Base-by-base conservation (phyloP, 108 stramenopile species). In the Chaetoceros tenuissimus region DNA sequence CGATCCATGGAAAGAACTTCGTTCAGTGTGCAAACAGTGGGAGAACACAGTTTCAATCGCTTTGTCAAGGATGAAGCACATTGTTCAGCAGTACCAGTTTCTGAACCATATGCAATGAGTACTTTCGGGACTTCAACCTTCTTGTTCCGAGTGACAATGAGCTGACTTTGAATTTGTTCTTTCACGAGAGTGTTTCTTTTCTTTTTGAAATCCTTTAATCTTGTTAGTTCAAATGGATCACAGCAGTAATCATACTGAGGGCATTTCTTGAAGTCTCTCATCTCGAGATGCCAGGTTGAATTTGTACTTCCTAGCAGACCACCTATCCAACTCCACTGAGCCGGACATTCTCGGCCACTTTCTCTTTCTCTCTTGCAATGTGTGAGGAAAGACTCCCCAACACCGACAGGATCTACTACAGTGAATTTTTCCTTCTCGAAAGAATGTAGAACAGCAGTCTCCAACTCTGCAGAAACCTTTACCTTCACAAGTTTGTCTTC, bases 251-350 rank as follows among this genome's bases (percentile, higher is more conserved):
- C 56, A 30, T 64, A 73, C 23, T 64, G 67, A 5, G 72, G 72
- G 19, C 28, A 21, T 8, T 53, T n/a, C 8, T 46, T n/a, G 51
- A 68, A 73, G 53, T 73, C 62, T 1, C 67, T 31, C 67, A 68
- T 68, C 31, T 73, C 73, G 24, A 55, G 49, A 34, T 74, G 73
- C 48, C 58, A 74, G 0, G 52, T 64, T 3, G 26, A 25, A 18
- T 55, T 74, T n/a, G 63, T 65, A 10, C 63, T 48, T 1, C 64
- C 71, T 0, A 44, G 17, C 1, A 63, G 29, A 0, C 57, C 61
- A 2, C 60, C 64, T 24, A 65, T 68, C 71, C 71, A 66, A 59
- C 60, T 57, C 71, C 71, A 73, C 45, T 73, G 71, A 17, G 46
- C 71, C 16, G 71, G 71, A 40, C 63, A 64, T 27, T 72, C 71